phyloP scores from a whole-genome alignment of 2,329 filamentous ascomycete genomes.

The Hymenoscyphus occultus region DNA sequence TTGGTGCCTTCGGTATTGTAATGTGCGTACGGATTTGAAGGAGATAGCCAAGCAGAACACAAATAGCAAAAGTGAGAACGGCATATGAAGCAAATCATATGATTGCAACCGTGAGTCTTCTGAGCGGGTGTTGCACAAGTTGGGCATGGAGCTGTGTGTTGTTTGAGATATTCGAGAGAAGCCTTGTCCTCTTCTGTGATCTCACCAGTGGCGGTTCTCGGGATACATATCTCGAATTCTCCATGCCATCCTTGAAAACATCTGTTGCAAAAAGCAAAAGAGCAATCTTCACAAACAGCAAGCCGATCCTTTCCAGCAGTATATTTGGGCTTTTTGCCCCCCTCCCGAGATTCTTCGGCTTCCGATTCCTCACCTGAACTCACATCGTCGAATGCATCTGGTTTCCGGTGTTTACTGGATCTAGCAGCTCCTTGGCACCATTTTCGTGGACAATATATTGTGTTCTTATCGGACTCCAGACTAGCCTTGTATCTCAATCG shows the following conservation, averaged over 20 bases:
- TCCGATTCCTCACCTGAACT: conserved; percentile 53
- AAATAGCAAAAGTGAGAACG: conserved; percentile 93
- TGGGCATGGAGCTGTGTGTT: conserved; percentile 83
- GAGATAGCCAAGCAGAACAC: conserved; percentile 81
- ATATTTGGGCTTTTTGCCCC: conserved; percentile 22
- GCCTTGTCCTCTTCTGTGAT: conserved; percentile 82
- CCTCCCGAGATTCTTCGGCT: conserved; percentile 36
- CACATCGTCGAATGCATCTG: conserved; percentile 61
- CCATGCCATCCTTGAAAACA: conserved; percentile 86
- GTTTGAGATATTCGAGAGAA: conserved; percentile 76
- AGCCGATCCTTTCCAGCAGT: conserved; percentile 58
- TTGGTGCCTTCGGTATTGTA: conserved; percentile 70
- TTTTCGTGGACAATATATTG: conserved; percentile 84
- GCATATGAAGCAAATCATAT: conserved; percentile 93
- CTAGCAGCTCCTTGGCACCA: conserved; percentile 91
- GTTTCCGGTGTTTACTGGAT: conserved; percentile 70
- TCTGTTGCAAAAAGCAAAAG: conserved; percentile 78
- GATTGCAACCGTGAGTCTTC: conserved; percentile 93
- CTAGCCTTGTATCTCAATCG: conserved; percentile 88
- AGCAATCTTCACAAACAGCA: conserved; percentile 83
- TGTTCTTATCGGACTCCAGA: conserved; percentile 86
- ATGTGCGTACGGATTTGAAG: conserved; percentile 80
- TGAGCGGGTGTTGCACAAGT: conserved; percentile 82
- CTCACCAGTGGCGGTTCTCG: conserved; percentile 63
- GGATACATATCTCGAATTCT: conserved; percentile 68